phyloP scores from a whole-genome alignment of 345 rosid genomes.

The Ricinus communis region DNA sequence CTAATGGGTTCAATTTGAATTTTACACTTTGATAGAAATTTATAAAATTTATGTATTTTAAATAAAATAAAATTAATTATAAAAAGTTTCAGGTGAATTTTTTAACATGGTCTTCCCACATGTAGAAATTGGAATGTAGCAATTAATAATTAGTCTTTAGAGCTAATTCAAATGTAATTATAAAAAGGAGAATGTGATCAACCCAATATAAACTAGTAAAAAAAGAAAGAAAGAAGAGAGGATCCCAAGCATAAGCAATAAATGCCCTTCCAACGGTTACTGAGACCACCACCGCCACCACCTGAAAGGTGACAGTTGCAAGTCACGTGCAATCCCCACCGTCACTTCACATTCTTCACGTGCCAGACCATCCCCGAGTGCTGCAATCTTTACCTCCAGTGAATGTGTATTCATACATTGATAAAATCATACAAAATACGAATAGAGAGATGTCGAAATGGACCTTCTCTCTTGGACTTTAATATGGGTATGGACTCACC shows the following conservation, averaged over 20 bases:
- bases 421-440: too few species aligned
- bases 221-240: background rate
- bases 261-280: conserved; percentile 42
- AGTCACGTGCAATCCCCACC: conserved; percentile 35
- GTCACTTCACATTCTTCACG: conserved; percentile 25
- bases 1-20: background rate
- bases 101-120: too few species aligned
- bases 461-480: conserved; percentile 8
- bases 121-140: background rate
- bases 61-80: too few species aligned
- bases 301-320: conserved; percentile 26
- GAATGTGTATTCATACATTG: background rate
- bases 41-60: too few species aligned
- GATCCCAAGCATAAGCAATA: conserved; percentile 16
- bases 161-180: background rate
- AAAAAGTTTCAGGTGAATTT: too few species aligned
- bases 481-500: conserved; percentile 19
- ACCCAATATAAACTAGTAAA: background rate
- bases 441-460: background rate
- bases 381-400: background rate
- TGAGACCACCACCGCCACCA: conserved; percentile 23
- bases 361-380: background rate
- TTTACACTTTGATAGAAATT: too few species aligned
- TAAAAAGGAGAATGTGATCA: background rate
- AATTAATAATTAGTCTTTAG: background rate